Evolutionary conservation across 768 basidiomycete species (phyloP).

Genomic region (Lentinus brumalis): DNA sequence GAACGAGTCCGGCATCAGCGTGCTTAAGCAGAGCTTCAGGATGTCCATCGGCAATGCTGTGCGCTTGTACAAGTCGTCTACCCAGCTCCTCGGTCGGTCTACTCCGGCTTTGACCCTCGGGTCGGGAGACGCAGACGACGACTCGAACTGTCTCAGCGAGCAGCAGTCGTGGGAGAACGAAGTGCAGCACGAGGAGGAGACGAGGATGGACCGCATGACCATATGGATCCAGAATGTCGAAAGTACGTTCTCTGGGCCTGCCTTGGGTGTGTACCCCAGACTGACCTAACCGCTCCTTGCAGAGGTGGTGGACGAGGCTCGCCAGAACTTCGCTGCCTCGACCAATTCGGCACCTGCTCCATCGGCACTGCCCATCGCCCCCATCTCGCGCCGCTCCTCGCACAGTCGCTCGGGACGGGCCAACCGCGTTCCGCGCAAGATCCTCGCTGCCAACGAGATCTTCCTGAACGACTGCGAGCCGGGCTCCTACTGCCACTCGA

Average conservation of each 20-base stretch:
- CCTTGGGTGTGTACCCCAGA: neutral
- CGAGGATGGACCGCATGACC: constrained; percentile 66
- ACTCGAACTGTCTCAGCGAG: constrained; percentile 28
- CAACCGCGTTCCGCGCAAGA: constrained; percentile 61
- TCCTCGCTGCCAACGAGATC: constrained; percentile 70
- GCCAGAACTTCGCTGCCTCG: constrained; percentile 68
- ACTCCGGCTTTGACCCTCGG: constrained; percentile 47
- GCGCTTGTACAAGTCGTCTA: constrained; percentile 67
- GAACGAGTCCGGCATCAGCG: constrained; percentile 44
- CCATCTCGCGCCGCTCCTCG: constrained; percentile 53
- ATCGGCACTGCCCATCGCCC: constrained; percentile 65
- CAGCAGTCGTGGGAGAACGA: constrained; percentile 55
- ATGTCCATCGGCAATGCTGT: constrained; percentile 75
- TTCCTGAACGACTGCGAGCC: constrained; percentile 46
- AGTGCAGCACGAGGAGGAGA: constrained; percentile 49
- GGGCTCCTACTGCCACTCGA: constrained; percentile 32
- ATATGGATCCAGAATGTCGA: constrained; percentile 85
- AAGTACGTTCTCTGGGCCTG: constrained; percentile 50
- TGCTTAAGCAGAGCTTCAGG: constrained; percentile 71
- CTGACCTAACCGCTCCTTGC: constrained; percentile 6
- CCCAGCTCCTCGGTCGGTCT: constrained; percentile 34
- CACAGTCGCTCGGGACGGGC: constrained; percentile 44
- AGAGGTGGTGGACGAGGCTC: constrained; percentile 84
- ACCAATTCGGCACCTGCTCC: constrained; percentile 51
- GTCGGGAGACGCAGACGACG: constrained; percentile 36